Percentiles rank a stretch among this genome's conserved stretches.
Evolutionary conservation across 2,329 filamentous ascomycete species (phyloP).

Genomic region (Fusarium robinianum): DNA sequence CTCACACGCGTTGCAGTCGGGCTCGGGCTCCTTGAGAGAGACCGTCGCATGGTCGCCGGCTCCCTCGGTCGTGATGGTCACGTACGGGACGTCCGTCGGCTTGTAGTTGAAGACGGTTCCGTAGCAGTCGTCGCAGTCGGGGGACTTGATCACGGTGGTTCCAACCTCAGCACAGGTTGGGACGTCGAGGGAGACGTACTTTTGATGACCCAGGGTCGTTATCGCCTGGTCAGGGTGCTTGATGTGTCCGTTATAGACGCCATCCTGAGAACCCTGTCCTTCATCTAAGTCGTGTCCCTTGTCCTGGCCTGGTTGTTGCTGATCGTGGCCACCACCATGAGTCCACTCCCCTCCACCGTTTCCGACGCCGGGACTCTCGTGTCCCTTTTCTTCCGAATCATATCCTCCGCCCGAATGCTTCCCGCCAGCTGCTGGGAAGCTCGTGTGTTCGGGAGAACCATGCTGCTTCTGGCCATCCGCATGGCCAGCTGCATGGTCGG

Average conservation of each 20-base stretch:
- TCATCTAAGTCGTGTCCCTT: neutral
- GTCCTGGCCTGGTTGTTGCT: too few species aligned
- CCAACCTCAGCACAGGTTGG: slow-evolving; percentile 28
- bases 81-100: slow-evolving; percentile 30
- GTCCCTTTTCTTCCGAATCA: too few species aligned
- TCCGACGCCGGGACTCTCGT: too few species aligned
- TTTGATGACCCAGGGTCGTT: neutral
- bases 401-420: too few species aligned
- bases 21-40: slow-evolving; percentile 24
- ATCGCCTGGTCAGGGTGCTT: too few species aligned
- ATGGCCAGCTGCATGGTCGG: neutral
- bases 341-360: too few species aligned
- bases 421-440: too few species aligned
- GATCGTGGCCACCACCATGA: too few species aligned
- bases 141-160: slow-evolving; percentile 26
- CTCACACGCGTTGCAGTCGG: slow-evolving; percentile 27
- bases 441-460: too few species aligned
- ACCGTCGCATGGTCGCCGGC: slow-evolving; percentile 22
- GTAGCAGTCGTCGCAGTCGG: slow-evolving; percentile 27
- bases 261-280: neutral
- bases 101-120: slow-evolving; percentile 36
- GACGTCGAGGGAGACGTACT: slow-evolving; percentile 30
- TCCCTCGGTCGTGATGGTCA: slow-evolving; percentile 29
- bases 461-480: neutral
- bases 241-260: neutral